Base-by-base conservation (phyloP, 169 alveolate species). In the Amoebophrya sp. region DNA sequence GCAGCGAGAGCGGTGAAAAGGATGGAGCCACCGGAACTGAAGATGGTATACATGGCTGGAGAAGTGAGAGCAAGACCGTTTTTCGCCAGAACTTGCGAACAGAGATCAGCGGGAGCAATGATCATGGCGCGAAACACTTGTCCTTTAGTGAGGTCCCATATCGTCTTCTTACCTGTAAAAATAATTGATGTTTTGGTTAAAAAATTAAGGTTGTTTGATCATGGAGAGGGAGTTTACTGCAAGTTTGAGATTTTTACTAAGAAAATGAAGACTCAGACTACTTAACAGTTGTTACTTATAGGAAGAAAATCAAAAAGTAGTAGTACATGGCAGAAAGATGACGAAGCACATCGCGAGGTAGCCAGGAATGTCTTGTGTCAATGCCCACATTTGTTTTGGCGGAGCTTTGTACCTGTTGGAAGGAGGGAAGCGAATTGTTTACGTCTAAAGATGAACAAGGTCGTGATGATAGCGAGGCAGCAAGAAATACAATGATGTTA, bases 281-380 rank as follows among this genome's bases (percentile, higher is more conserved):
- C 10, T 53, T 14, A 53, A 53, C 76, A 53, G 23, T 23, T 53
- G 76, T 10, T 14, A 53, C 23, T 53, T 23, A 53, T 14, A 10
- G 23, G n/a, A 53, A 53, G n/a, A 53, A 53, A 23, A 53, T 53
- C 76, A 10, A 53, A 53, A 53, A 53, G 23, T 10, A 53, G 23
- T 53, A 10, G 10, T 53, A 53, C 83, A 65, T 6, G 83, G 83
- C 83, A 65, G 83, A 36, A 26, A 65, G 83, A 65, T 65, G 39
- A 65, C 83, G 83, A 65, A 65, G 83, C 83, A 65, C 83, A 65
- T 65, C 83, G 83, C 83, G 33, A 65, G 83, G 83, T 65, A 65
- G 12, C 83, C 83, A 6, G 83, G 83, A 26, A 65, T 65, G 83
- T 65, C 83, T 36, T 65, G 83, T 10, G 83, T 0, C 36, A 65